Base-by-base conservation (phyloP, 2,329 filamentous ascomycete species). In the Botrytis pseudocinerea region DNA sequence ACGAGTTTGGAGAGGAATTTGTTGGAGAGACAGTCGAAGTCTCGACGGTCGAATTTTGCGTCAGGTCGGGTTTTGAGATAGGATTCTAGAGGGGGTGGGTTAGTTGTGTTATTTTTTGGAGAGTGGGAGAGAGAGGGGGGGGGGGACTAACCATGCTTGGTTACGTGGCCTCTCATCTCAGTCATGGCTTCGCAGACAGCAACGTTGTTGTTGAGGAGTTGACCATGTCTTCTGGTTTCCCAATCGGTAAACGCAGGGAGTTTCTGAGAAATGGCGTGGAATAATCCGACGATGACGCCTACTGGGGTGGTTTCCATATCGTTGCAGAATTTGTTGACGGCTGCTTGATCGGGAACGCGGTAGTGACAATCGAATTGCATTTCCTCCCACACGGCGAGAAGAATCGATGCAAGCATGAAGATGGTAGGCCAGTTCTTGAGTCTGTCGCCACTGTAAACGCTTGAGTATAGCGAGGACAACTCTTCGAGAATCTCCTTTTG, bases 331-430 rank as follows among this genome's bases (percentile, higher is more conserved):
- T 97, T 97, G 80, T 95, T 90, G 75, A 97, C 95, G 8, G 92
- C 92, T 68, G 88, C 87, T 71, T 92, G 88, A 82, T 98, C 95
- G 7, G 93, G 94, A 5, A 97, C 91, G 70, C 95, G 92, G 87
- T 97, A 98, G 84, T 97, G 93, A 87, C 93, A 97, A 84, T 98
- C 95, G 81, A 98, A 98, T 83, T 98, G 95, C 90, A 98, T 98
- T 87, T 97, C 92, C 83, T 98, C 95, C 95, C 95, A 98, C 32
- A 98, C 94, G 18, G 93, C 93, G 65, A 98, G 87, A 48, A 98
- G 89, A 76, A 98, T 96, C 7, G 93, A 95, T 16, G 95, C 95
- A 72, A 98, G 87, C 89, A 98, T 97, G 87, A 98, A 98, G 82
- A 98, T 98, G 66, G 95, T 98, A 2, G 95, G 95, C 95, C 95